These are phyloP conservation scores for Leishmania gerbilli DNA, from an alignment of 208 protist species.

Conservation along the genomic window DNA sequence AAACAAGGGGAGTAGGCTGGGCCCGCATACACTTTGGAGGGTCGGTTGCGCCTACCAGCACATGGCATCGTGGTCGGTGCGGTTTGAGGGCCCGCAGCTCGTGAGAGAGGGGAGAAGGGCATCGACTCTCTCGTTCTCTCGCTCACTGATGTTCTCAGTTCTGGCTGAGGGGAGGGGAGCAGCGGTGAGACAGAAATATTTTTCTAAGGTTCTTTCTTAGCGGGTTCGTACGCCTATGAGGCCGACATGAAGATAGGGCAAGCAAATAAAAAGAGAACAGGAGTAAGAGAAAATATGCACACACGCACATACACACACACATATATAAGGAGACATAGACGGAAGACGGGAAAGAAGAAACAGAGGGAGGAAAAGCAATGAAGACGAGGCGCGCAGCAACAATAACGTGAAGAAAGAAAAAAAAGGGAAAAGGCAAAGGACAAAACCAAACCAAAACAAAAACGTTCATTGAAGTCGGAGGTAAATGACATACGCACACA, in stretches of 20 bases:
- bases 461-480: background rate
- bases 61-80: background rate
- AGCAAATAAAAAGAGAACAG: background rate
- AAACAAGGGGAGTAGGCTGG: background rate
- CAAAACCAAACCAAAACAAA: background rate
- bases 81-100: background rate
- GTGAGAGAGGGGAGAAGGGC: background rate
- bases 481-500: background rate
- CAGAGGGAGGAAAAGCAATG: background rate
- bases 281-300: background rate
- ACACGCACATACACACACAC: background rate
- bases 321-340: background rate
- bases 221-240: background rate
- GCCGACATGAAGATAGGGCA: background rate
- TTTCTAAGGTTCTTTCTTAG: background rate
- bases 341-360: background rate
- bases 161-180: background rate
- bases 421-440: background rate
- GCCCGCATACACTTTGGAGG: background rate
- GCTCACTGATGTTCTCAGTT: too few species aligned
- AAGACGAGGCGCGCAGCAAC: constrained; percentile 2
- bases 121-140: background rate
- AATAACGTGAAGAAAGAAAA: background rate
- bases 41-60: background rate
- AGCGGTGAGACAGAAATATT: background rate